phyloP scores from a whole-genome alignment of 1,139 yeast species.

The Scheffersomyces quercinus region DNA sequence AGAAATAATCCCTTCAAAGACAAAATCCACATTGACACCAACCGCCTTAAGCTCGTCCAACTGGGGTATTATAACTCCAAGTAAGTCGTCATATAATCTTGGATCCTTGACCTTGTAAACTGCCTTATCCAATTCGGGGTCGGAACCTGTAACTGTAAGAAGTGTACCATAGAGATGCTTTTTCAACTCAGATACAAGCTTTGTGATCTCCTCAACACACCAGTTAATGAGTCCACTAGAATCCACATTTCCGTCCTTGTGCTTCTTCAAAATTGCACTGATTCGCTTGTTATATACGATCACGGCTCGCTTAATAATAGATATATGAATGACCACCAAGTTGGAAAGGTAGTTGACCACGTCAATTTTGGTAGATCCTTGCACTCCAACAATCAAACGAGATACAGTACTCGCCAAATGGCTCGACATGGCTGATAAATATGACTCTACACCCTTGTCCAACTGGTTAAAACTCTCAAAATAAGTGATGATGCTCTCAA shows the following conservation, averaged over 20 bases:
- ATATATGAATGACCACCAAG: conserved; percentile 41
- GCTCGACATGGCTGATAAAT: conserved; percentile 37
- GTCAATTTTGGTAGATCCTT: conserved; percentile 48
- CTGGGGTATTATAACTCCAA: conserved; percentile 57
- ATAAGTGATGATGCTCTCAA: conserved; percentile 34
- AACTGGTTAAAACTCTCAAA: conserved; percentile 40
- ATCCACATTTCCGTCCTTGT: conserved; percentile 31
- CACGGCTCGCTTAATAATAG: conserved; percentile 40
- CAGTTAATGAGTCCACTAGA: conserved; percentile 56
- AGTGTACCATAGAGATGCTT: conserved; percentile 71
- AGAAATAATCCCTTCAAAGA: conserved; percentile 39
- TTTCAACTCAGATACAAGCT: conserved; percentile 59
- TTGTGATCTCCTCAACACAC: conserved; percentile 68
- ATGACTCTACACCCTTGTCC: conserved; percentile 39
- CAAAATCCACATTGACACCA: conserved; percentile 73
- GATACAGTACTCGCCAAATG: conserved; percentile 37
- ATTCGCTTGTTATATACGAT: conserved; percentile 34
- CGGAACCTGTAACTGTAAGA: conserved; percentile 27
- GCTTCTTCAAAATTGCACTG: conserved; percentile 33
- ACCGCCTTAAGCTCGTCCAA: conserved; percentile 60
- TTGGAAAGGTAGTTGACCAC: conserved; percentile 47
- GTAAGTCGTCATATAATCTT: conserved; percentile 42
- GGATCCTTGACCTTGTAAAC: conserved; percentile 32
- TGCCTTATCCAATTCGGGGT: conserved; percentile 27
- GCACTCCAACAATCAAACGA: conserved; percentile 40